phyloP scores from a whole-genome alignment of 805 yeast genomes.

The Starmerella floricola region DNA sequence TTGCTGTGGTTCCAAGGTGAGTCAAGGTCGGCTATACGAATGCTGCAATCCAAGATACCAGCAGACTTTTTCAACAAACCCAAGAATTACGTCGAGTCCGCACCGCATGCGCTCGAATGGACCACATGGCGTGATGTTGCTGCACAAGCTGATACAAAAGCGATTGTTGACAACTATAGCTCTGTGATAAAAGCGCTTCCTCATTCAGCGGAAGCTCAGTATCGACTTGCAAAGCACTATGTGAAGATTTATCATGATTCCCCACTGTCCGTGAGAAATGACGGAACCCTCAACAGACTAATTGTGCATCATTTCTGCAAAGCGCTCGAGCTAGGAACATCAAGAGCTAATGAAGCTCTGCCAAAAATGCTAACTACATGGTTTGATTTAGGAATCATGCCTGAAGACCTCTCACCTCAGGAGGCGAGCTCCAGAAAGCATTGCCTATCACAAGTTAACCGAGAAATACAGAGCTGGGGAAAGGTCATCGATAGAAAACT shows the following conservation, averaged over 20 bases:
- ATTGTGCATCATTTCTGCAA: conserved; percentile 46
- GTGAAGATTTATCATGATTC: conserved; percentile 54
- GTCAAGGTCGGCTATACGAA: conserved; percentile 66
- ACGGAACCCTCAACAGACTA: conserved; percentile 40
- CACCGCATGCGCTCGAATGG: conserved; percentile 55
- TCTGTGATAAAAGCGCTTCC: conserved; percentile 44
- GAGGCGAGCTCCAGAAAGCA: conserved; percentile 8
- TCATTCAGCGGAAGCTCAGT: conserved; percentile 68
- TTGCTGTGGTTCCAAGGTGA: conserved; percentile 85
- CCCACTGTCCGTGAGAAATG: conserved; percentile 19
- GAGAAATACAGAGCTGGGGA: conserved; percentile 16
- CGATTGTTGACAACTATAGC: conserved; percentile 57
- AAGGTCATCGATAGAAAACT: conserved; percentile 6
- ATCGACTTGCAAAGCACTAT: conserved; percentile 66
- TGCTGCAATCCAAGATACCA: conserved; percentile 36
- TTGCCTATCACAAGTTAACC: conserved; percentile 8
- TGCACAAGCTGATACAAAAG: conserved; percentile 65
- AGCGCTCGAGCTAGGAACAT: conserved; percentile 50
- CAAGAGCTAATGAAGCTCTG: conserved; percentile 64
- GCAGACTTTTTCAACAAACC: conserved; percentile 15
- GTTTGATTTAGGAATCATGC: conserved; percentile 49
- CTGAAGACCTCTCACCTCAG: conserved; percentile 3
- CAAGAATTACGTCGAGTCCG: conserved; percentile 20
- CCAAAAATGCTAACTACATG: conserved; percentile 62
- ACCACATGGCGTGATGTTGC: conserved; percentile 83